Evolutionary conservation across 805 yeast species (phyloP), one percentile per base, ranked within the genome.

Genomic region (Ogataea paradorogensis): DNA sequence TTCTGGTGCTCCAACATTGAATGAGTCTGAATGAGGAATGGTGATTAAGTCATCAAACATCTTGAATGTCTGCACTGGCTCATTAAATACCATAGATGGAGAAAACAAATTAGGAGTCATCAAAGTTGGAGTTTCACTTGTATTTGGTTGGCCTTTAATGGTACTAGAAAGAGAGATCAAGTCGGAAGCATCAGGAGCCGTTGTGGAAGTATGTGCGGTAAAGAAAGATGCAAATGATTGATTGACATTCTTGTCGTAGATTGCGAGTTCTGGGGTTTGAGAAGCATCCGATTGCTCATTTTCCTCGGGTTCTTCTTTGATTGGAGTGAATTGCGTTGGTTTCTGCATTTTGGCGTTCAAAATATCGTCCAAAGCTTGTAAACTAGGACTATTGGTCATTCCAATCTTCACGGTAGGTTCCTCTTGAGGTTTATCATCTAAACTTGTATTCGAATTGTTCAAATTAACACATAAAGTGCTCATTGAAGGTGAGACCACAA

Each of bases 341-440:
- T 33, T 3, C 33, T 45, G 43, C 8, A 55, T 47, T 36, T 62
- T 63, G 22, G 48, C 46, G 23, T 57, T 60, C 18, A 63, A 43
- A 15, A 65, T 59, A 27, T 54, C 60, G 33, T 58, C 61, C 25
- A 65, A 42, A 4, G 64, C 62, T 39, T 57, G 62, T 27, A 65
- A 48, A 42, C 68, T 63, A 18, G 70, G 70, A 43, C 68, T 63
- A 26, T 54, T 58, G 2, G 57, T 48, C 53, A 65, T 56, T 3
- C 62, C 63, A 9, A 62, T 43, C 25, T 46, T 48, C 18, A 32
- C 45, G 7, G 66, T 62, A 15, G 66, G 66, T 5, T 50, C 56
- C 39, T 61, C 66, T 18, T 38, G 27, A 7, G 35, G 33, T n/a
- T 18, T 18, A 6, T 32, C 23, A 3, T 32, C 33, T 9, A 15